phyloP scores from a whole-genome alignment of 139 green algal species.

The Microglena sp. region DNA sequence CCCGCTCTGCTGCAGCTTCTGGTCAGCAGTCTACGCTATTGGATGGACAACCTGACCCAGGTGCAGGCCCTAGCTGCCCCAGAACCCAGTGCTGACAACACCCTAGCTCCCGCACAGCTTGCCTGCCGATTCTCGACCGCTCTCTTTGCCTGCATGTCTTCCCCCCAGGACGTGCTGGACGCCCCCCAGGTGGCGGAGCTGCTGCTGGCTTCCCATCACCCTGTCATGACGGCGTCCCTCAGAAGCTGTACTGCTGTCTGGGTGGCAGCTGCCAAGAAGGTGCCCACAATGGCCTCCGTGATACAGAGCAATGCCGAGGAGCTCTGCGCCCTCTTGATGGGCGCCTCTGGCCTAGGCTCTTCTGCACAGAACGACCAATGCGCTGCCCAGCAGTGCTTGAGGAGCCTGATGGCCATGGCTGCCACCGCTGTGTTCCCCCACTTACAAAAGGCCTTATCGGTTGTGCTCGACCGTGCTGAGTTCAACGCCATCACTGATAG shows the following conservation, averaged over 20 bases:
- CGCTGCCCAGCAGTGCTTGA: conserved; percentile 43
- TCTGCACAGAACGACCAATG: conserved; percentile 4
- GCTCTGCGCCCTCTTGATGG: conserved; percentile 24
- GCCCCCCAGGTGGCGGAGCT: conserved; percentile 24
- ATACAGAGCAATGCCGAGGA: background rate
- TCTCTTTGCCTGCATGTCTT: conserved; percentile 1
- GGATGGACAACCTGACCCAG: conserved; percentile 12
- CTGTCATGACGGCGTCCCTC: conserved; percentile 25
- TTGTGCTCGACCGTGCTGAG: conserved; percentile 17
- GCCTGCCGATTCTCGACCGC: background rate
- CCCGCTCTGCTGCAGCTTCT: conserved; percentile 11
- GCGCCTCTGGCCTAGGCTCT: conserved; percentile 28
- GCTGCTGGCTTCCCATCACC: conserved; percentile 61
- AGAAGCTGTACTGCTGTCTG: background rate
- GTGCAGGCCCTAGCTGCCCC: background rate
- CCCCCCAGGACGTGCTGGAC: background rate
- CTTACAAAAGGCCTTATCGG: conserved; percentile 24
- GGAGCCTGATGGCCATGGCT: conserved; percentile 29
- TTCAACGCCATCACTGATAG: conserved; percentile 13
- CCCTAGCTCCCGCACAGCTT: background rate
- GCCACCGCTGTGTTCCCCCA: conserved; percentile 25
- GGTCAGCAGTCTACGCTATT: conserved; percentile 2
- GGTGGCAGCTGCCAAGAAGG: background rate
- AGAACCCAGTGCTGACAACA: background rate
- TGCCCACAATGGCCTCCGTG: background rate